Evolutionary conservation across 2,329 filamentous ascomycete species (phyloP).

Genomic region (Amauroascus verrucosus): DNA sequence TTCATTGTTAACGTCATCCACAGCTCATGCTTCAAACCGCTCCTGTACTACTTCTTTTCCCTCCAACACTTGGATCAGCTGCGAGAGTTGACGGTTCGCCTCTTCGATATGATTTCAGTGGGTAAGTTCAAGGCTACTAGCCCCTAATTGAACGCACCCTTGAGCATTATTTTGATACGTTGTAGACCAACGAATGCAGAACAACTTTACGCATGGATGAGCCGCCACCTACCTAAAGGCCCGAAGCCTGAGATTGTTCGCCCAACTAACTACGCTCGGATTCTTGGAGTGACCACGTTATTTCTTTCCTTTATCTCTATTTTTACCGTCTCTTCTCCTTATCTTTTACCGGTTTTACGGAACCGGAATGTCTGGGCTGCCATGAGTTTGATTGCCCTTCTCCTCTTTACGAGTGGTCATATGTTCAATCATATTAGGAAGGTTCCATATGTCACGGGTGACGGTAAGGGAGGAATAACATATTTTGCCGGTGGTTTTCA

Average conservation of each 20-base stretch:
- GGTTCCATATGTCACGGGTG: constrained; percentile 79
- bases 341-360: constrained; percentile 68
- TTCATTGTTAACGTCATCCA: constrained; percentile 2
- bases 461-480: constrained; percentile 73
- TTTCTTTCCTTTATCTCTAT: constrained; percentile 60
- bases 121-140: constrained; percentile 45
- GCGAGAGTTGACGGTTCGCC: constrained; percentile 61
- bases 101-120: constrained; percentile 74
- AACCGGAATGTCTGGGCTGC: constrained; percentile 93
- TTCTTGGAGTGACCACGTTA: constrained; percentile 57
- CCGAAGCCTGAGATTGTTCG: constrained; percentile 69
- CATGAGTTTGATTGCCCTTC: constrained; percentile 73
- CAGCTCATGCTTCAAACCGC: constrained; percentile 91
- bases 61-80: constrained; percentile 69
- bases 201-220: constrained; percentile 66
- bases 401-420: constrained; percentile 90
- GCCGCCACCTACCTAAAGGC: constrained; percentile 64
- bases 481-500: constrained; percentile 92
- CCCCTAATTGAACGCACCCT: background rate
- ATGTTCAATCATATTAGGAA: constrained; percentile 99
- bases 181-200: constrained; percentile 64
- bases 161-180: background rate
- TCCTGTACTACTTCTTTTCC: constrained; percentile 79
- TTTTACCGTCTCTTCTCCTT: constrained; percentile 62
- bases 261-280: constrained; percentile 77